Base-by-base conservation (phyloP, 2,329 filamentous ascomycete species). In the Neonectria sp. region DNA sequence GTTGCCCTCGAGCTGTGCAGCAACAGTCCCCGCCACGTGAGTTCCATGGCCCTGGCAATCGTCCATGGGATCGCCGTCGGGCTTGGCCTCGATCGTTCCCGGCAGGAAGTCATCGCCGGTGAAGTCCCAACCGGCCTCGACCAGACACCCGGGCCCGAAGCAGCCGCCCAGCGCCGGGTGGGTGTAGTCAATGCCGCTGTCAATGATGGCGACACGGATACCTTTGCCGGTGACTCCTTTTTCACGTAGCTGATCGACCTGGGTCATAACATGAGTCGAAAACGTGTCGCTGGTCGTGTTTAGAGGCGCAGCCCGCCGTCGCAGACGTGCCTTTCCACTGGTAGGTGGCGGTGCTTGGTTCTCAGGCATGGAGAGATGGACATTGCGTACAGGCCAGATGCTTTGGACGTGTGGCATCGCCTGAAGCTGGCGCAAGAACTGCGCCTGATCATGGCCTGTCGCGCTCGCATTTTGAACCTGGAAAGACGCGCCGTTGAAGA, bases 91-190 rank as follows among this genome's bases (percentile, higher is more conserved):
- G 21, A 27, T 37, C 8, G 56, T 59, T 6, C 56, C 56, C 13
- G 56, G 56, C 45, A 51, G 15, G 31, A 59, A 59, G 56, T 59
- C 56, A 80, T 90, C 86, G 13, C 87, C 88, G 12, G 89, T 83
- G 60, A 89, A 80, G 67, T 89, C 87, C 55, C 81, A 81, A 11
- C 89, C 89, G 67, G 83, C 85, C 4, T 82, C 81, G 29, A 91
- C 85, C 55, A 90, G 79, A 74, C 85, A 90, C 11, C 85, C 87
- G 4, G 82, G 73, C 3, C 89, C 89, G 72, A 90, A 90, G 72
- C 89, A 89, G 58, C 88, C 88, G 4, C 89, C 89, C 3, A 91
- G 83, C 21, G 87, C 86, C 2, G 88, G 87, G 73, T 91, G 89
- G 0, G 79, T 83, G 75, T 90, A 91, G 75, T 91, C 89, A 56